Conservation (phyloP, 495 filamentous ascomycete genomes). For the Usnea hakonensis region DNA sequence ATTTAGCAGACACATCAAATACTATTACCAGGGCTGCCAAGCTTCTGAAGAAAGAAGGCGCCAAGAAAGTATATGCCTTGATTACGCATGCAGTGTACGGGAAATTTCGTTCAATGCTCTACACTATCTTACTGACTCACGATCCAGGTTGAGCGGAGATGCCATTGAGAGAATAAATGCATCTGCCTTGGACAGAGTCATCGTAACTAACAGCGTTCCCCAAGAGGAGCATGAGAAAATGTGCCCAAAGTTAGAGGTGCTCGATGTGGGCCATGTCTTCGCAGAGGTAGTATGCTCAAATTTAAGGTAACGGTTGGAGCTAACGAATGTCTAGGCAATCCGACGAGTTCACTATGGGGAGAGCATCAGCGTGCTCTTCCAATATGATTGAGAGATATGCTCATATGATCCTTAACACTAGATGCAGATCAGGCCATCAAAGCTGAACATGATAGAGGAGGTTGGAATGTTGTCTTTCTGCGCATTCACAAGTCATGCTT, state of each 20-base stretch:
- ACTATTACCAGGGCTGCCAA: constrained; percentile 97
- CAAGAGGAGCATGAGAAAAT: constrained; percentile 68
- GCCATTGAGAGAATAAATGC: constrained; percentile 91
- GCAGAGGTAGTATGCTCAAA: constrained; percentile 57
- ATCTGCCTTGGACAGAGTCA: constrained; percentile 77
- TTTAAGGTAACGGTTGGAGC: constrained; percentile 4
- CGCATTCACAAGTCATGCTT: constrained; percentile 19
- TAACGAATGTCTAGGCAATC: constrained; percentile 57
- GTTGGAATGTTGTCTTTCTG: background rate
- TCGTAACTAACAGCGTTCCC: constrained; percentile 91
- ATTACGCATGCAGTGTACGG: constrained; percentile 75
- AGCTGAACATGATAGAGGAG: background rate
- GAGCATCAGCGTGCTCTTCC: constrained; percentile 94
- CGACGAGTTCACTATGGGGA: constrained; percentile 95
- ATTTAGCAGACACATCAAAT: constrained; percentile 91
- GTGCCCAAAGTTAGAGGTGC: constrained; percentile 81
- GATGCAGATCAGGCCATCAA: background rate
- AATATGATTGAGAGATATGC: constrained; percentile 54
- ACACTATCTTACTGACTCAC: background rate
- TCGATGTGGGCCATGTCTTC: constrained; percentile 89
- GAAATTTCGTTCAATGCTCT: background rate
- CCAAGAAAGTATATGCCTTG: constrained; percentile 76
- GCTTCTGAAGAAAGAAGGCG: constrained; percentile 88
- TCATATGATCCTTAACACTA: background rate
- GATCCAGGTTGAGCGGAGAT: constrained; percentile 63